phyloP scores from a whole-genome alignment of 179 eudicot genomes.

The Gypsophila paniculata region DNA sequence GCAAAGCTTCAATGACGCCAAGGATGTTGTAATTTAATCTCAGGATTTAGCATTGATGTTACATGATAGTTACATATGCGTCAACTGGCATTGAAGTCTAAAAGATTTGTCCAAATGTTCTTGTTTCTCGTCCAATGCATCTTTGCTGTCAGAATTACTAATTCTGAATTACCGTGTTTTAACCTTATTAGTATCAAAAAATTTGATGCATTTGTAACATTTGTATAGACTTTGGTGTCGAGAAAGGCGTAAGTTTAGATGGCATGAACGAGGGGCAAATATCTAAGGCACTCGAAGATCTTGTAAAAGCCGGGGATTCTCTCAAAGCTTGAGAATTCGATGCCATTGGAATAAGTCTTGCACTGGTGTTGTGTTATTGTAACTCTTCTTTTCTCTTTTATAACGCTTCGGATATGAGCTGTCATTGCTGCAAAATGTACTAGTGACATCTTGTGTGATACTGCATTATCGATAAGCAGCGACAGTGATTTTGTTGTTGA shows the following conservation, averaged over 20 bases:
- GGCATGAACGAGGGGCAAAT: conserved; percentile 67
- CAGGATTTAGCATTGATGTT: background rate
- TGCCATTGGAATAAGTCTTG: background rate
- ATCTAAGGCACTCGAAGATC: conserved; percentile 61
- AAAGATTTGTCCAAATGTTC: background rate
- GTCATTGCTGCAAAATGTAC: background rate
- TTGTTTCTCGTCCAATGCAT: background rate
- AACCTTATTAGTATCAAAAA: background rate
- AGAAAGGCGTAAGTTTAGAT: conserved; percentile 62
- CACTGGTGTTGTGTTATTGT: background rate
- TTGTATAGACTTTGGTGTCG: conserved; percentile 61
- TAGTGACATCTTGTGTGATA: too few relatives aligned
- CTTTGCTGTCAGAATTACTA: background rate
- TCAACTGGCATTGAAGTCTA: background rate
- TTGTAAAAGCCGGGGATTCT: conserved; percentile 46
- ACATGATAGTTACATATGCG: background rate
- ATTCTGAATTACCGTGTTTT: too few relatives aligned
- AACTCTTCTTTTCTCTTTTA: background rate
- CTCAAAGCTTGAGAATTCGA: conserved; percentile 29
- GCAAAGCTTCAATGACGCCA: background rate
- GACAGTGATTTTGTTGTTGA: background rate
- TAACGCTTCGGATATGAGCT: background rate
- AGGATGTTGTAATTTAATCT: background rate
- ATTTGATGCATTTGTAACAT: background rate
- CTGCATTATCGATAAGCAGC: background rate